Percentiles rank a stretch among this genome's conserved stretches.
Conservation (phyloP, 495 filamentous ascomycete genomes). For the Collariella sp. region DNA sequence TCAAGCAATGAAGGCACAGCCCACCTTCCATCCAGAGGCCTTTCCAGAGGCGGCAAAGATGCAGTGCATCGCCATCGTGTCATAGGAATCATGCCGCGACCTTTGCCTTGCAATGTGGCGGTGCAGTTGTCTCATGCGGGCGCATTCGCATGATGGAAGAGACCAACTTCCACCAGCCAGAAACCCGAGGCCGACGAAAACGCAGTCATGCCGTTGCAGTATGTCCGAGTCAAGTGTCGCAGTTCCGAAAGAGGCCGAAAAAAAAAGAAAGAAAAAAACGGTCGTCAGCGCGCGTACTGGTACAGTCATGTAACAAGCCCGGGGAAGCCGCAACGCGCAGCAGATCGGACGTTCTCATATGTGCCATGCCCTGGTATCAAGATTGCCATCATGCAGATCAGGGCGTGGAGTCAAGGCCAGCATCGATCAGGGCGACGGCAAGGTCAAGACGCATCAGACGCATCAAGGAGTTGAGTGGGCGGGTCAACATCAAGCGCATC, state of each 20-base stretch:
- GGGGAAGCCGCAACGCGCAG: background rate
- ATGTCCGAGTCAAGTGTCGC: slow-evolving; percentile 8
- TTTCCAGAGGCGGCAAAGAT: background rate
- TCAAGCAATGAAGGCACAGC: slow-evolving; percentile 8
- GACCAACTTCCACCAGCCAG: background rate
- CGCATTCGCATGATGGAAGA: background rate
- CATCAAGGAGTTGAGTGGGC: slow-evolving; percentile 20
- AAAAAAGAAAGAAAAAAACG: slow-evolving; percentile 1
- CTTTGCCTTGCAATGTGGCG: background rate
- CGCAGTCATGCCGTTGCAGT: background rate
- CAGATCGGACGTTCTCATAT: slow-evolving; percentile 5
- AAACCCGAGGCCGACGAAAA: background rate
- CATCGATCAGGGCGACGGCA: slow-evolving; percentile 10
- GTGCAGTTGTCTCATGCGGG: background rate
- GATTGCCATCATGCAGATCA: slow-evolving; percentile 12
- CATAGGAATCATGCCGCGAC: background rate
- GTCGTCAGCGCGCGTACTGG: slow-evolving; percentile 4
- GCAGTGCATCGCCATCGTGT: background rate
- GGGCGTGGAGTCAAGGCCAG: slow-evolving; percentile 11
- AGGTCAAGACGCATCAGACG: slow-evolving; percentile 18
- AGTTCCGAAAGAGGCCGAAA: background rate
- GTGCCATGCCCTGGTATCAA: slow-evolving; percentile 15
- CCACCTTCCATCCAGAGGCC: background rate
- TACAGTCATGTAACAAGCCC: slow-evolving; percentile 18
- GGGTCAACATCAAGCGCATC: slow-evolving; percentile 25